Evolutionary conservation across 78 protist genomes (phyloP).

Genomic region (Dictyostelium intermedium): DNA sequence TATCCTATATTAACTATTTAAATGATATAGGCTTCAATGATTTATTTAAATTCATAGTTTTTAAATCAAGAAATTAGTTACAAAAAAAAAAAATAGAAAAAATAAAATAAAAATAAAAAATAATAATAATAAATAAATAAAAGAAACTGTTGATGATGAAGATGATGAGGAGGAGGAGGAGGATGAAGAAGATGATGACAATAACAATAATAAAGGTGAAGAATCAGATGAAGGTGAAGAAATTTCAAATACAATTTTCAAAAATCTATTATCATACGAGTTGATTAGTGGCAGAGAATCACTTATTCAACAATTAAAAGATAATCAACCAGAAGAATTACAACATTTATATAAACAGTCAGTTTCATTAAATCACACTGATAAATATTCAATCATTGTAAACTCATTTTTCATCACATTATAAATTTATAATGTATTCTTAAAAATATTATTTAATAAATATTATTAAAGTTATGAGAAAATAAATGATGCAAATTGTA

Average conservation of each 20-base stretch:
- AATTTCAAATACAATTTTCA: neutral
- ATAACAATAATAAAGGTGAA: neutral
- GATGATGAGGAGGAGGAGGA: neutral
- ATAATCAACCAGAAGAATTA: neutral
- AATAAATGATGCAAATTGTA: no score
- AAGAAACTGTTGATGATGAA: neutral
- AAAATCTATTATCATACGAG: neutral
- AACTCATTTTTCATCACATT: neutral
- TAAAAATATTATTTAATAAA: no score
- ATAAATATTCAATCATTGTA: neutral
- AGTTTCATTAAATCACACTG: neutral
- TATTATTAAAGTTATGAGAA: no score
- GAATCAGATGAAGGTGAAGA: neutral
- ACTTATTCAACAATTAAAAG: neutral
- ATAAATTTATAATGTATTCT: slow-evolving; percentile 5
- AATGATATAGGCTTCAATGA: neutral
- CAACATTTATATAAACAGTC: slow-evolving; percentile 9
- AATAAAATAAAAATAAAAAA: no score
- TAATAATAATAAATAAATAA: neutral
- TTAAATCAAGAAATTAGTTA: no score
- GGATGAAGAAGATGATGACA: neutral
- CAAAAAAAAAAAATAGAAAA: no score
- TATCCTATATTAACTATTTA: no score
- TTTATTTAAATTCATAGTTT: no score
- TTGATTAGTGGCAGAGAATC: slow-evolving; percentile 18